Percentiles rank a stretch among this genome's conserved stretches.
Evolutionary conservation across 2,329 filamentous ascomycete species (phyloP).

Genomic region (Trichoderma sp.): DNA sequence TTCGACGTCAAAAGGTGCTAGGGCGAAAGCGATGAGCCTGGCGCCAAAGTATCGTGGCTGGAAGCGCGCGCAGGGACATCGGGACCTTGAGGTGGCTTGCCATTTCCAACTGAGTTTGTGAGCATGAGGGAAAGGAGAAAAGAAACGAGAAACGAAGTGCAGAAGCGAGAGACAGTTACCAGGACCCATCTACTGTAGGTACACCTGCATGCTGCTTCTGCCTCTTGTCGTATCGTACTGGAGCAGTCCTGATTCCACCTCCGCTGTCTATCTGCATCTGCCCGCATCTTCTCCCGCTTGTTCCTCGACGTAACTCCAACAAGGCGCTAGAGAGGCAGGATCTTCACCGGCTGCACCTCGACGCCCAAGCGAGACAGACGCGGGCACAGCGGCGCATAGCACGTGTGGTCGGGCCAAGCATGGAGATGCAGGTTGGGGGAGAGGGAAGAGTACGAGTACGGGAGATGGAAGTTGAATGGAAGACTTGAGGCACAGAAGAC

Average conservation of each 20-base stretch:
- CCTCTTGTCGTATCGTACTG: background rate
- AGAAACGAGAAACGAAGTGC: background rate
- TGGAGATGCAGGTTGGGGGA: background rate
- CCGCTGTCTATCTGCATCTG: background rate
- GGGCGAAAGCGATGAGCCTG: background rate
- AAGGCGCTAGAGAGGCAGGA: conserved; percentile 20
- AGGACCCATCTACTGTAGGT: conserved; percentile 6
- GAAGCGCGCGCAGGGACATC: conserved; percentile 2
- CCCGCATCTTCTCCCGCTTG: background rate
- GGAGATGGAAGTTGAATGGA: background rate
- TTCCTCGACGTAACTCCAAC: conserved; percentile 6
- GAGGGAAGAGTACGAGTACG: too few relatives aligned
- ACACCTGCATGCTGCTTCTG: background rate
- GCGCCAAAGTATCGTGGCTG: conserved; percentile 8
- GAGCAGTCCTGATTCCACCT: conserved; percentile 1
- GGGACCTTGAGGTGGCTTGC: background rate
- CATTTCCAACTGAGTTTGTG: background rate
- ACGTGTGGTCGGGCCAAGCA: conserved; percentile 10
- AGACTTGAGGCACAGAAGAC: background rate
- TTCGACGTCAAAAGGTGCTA: background rate
- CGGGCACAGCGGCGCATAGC: conserved; percentile 5
- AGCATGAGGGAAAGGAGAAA: background rate
- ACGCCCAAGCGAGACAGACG: conserved; percentile 19
- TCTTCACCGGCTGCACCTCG: conserved; percentile 29
- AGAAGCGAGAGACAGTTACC: conserved; percentile 7